phyloP scores from a whole-genome alignment of 345 rosid genomes.

The Eucalyptus polybractea region DNA sequence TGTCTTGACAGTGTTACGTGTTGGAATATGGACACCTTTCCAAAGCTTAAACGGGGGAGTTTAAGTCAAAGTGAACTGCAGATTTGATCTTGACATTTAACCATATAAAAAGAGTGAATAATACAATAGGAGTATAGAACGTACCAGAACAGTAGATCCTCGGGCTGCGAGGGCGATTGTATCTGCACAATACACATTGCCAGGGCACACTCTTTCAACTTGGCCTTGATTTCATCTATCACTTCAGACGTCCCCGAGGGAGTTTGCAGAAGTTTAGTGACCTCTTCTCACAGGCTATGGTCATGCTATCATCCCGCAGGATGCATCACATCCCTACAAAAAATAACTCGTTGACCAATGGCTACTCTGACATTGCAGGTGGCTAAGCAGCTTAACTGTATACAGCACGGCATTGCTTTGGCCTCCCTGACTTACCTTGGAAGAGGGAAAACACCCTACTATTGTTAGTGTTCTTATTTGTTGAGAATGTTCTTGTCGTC shows the following conservation, averaged over 20 bases:
- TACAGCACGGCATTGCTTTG: not conserved
- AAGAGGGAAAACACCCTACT: not conserved
- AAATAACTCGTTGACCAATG: no score
- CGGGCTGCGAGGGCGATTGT: conserved; percentile 75
- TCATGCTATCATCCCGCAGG: conserved; percentile 59
- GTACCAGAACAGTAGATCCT: conserved; percentile 55
- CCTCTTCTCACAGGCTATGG: conserved; percentile 57
- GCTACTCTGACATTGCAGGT: not conserved
- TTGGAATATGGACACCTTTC: not conserved
- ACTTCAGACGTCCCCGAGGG: conserved; percentile 80
- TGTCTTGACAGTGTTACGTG: not conserved
- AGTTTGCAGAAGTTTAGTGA: conserved; percentile 47
- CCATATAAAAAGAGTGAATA: not conserved
- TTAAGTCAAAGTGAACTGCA: not conserved
- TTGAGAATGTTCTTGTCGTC: not conserved
- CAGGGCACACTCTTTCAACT: conserved; percentile 70
- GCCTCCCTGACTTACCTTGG: not conserved
- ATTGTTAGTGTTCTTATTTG: not conserved
- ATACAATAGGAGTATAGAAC: not conserved
- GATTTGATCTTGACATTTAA: not conserved
- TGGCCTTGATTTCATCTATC: conserved; percentile 68
- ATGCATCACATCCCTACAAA: conserved; percentile 86
- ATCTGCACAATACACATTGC: conserved; percentile 82
- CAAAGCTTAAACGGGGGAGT: not conserved
- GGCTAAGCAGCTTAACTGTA: not conserved